Conservation (phyloP, 2,329 filamentous ascomycete genomes). For the Thyridium curvatum region DNA sequence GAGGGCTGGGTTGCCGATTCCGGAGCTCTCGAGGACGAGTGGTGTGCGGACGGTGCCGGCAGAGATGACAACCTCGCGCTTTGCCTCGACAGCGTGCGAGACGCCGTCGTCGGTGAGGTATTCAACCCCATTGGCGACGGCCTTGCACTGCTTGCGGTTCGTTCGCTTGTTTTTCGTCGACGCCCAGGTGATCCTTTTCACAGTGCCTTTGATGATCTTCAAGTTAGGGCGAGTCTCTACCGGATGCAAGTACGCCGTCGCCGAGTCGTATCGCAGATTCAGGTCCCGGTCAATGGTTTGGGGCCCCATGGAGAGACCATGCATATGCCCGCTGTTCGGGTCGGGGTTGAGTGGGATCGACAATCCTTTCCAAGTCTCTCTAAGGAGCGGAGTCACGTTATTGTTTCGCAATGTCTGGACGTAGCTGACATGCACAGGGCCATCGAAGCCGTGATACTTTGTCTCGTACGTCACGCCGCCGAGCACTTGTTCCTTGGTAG, state of each 20-base stretch:
- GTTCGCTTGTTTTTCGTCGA: conserved; percentile 1
- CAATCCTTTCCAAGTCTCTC: conserved; percentile 23
- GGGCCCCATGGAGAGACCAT: conserved; percentile 30
- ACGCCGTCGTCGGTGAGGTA: conserved; percentile 27
- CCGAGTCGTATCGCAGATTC: conserved; percentile 32
- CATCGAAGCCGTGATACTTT: conserved; percentile 25
- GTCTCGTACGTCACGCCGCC: conserved; percentile 27
- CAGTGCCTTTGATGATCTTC: conserved; percentile 29
- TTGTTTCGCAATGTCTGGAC: conserved; percentile 24
- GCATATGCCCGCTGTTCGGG: conserved; percentile 28
- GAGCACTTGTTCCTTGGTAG: conserved; percentile 6
- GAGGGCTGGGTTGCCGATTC: conserved; percentile 38
- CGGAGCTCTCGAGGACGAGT: conserved; percentile 45
- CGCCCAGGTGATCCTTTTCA: conserved; percentile 21
- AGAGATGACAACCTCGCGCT: conserved; percentile 39
- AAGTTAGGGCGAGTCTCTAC: conserved; percentile 30
- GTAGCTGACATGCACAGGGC: conserved; percentile 29
- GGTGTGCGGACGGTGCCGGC: conserved; percentile 45
- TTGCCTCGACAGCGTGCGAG: conserved; percentile 24
- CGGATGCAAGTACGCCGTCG: conserved; percentile 33
- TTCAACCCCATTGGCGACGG: conserved; percentile 26
- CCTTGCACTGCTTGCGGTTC: neutral
- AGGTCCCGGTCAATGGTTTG: conserved; percentile 28
- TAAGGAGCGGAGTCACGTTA: conserved; percentile 18
- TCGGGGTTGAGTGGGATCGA: conserved; percentile 27